These are phyloP conservation scores for Pichia sp. DNA, from an alignment of 1,139 yeast genomes.

Conservation along the genomic window DNA sequence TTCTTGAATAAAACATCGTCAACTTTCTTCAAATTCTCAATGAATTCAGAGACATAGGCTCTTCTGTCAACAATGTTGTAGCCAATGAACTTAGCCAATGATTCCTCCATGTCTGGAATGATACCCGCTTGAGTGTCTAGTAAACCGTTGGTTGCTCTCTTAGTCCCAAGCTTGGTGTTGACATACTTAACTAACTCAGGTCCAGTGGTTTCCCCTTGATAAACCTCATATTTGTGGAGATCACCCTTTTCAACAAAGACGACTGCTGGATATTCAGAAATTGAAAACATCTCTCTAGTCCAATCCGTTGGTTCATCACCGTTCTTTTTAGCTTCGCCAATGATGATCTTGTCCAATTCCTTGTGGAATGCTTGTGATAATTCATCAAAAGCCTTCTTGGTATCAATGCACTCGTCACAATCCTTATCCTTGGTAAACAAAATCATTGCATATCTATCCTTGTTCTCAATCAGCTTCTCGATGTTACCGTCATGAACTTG, in stretches of 20 bases:
- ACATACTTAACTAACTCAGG: conserved; percentile 45
- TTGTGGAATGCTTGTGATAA: conserved; percentile 21
- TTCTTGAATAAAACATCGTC: conserved; percentile 22
- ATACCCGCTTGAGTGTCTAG: conserved; percentile 54
- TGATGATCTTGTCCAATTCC: conserved; percentile 24
- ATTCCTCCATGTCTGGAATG: conserved; percentile 32
- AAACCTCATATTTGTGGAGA: conserved; percentile 38
- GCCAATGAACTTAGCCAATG: conserved; percentile 38
- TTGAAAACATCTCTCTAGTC: conserved; percentile 40
- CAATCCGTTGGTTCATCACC: conserved; percentile 43
- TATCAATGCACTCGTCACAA: conserved; percentile 15
- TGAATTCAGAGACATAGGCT: conserved; percentile 29
- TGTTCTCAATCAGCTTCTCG: conserved; percentile 34
- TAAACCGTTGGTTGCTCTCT: conserved; percentile 51
- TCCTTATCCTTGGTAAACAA: conserved; percentile 37
- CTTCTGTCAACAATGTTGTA: conserved; percentile 23
- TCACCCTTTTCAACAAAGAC: conserved; percentile 44
- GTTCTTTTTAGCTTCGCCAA: conserved; percentile 47
- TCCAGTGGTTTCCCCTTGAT: conserved; percentile 41
- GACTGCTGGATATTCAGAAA: conserved; percentile 51
- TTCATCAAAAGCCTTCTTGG: conserved; percentile 13
- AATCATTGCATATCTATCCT: conserved; percentile 33
- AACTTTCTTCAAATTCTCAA: conserved; percentile 28
- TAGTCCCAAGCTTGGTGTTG: conserved; percentile 48
- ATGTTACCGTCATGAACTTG: conserved; percentile 36